A percentile compares a stretch with the other conserved stretches of the same genome.
These are phyloP conservation scores for Trichopus zeylanicus DNA, from an alignment of 116 monocot genomes.

Conservation along the genomic window DNA sequence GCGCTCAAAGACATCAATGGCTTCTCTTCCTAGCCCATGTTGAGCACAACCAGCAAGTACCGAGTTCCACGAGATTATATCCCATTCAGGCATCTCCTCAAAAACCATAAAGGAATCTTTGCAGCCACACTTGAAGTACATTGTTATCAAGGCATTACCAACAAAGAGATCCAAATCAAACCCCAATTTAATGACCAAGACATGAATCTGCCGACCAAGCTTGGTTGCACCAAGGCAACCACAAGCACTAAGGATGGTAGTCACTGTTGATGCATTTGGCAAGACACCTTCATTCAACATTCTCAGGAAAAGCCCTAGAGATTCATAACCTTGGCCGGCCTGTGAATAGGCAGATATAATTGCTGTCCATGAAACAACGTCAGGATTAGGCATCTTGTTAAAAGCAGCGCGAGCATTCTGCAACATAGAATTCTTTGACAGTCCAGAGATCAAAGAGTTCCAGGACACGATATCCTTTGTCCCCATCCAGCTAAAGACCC, in stretches of 20 bases:
- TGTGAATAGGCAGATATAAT: slow-evolving; percentile 52
- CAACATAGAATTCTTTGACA: slow-evolving; percentile 38
- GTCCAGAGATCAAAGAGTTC: slow-evolving; percentile 44
- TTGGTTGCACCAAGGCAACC: slow-evolving; percentile 24
- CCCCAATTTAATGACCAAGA: slow-evolving; percentile 29
- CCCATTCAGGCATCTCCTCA: slow-evolving; percentile 38
- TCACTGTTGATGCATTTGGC: slow-evolving; percentile 41
- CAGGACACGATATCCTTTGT: slow-evolving; percentile 45
- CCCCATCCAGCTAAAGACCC: slow-evolving; percentile 35
- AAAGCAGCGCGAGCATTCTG: slow-evolving; percentile 40
- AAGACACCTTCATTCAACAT: slow-evolving; percentile 26
- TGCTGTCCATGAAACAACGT: slow-evolving; percentile 57
- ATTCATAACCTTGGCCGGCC: slow-evolving; percentile 25
- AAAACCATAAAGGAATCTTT: slow-evolving; percentile 32
- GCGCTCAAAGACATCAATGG: slow-evolving; percentile 31
- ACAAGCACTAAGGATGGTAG: slow-evolving; percentile 33
- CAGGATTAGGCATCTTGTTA: slow-evolving; percentile 34
- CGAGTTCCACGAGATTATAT: slow-evolving; percentile 46
- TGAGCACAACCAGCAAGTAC: slow-evolving; percentile 44
- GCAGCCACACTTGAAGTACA: slow-evolving; percentile 58
- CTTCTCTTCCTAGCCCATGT: slow-evolving; percentile 42
- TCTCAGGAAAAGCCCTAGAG: slow-evolving; percentile 29
- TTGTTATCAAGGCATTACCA: slow-evolving; percentile 40
- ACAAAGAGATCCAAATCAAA: slow-evolving; percentile 31
- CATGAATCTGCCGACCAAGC: slow-evolving; percentile 39